Evolutionary conservation across 352 stramenopile species (phyloP).

Genomic region (Pythium monospermum): DNA sequence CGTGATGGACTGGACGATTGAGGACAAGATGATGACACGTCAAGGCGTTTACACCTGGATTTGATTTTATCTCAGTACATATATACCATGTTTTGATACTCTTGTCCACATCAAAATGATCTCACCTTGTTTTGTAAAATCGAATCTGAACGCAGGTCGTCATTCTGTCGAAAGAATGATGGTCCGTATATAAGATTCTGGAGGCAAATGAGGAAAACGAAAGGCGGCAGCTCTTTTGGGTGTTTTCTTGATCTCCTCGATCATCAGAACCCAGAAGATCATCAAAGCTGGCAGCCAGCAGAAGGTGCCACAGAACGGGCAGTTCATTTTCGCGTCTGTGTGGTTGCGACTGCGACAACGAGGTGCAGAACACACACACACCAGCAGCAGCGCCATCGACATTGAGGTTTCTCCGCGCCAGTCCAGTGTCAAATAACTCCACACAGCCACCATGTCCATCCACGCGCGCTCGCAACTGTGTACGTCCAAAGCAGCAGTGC

Average conservation of each 20-base stretch:
- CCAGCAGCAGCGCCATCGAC: background rate
- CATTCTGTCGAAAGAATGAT: no score
- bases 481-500: conserved; percentile 15
- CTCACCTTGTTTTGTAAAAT: conserved; percentile 10
- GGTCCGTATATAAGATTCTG: conserved; percentile 11
- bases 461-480: conserved; percentile 51
- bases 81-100: no score
- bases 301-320: conserved; percentile 16
- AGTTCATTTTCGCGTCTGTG: background rate
- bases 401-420: background rate
- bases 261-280: conserved; percentile 8
- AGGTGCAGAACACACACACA: background rate
- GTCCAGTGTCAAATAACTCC: conserved; percentile 5
- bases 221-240: background rate
- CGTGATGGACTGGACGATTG: no score
- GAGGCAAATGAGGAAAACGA: background rate
- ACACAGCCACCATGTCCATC: conserved; percentile 23
- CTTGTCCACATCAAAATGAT: no score
- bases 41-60: no score
- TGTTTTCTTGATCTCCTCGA: background rate
- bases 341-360: background rate
- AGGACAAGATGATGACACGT: no score
- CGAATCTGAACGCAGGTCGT: no score
- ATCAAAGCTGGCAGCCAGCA: conserved; percentile 12
- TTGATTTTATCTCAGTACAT: no score